Evolutionary conservation across 768 basidiomycete genomes (phyloP), one percentile per base, ranked within the genome.

Genomic region (Baorangia bicolor): DNA sequence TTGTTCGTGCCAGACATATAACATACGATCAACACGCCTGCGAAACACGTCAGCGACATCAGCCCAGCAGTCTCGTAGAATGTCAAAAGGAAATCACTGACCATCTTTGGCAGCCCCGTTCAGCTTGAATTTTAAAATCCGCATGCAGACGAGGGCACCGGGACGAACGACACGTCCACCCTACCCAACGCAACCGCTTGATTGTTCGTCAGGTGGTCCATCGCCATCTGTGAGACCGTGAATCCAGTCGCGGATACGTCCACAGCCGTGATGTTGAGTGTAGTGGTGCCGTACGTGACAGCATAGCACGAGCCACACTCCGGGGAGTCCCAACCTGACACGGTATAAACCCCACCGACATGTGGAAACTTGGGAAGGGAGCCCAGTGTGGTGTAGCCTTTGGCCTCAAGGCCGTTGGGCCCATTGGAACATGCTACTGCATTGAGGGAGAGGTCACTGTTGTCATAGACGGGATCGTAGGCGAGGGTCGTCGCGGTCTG

Each of bases 191-290:
- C 11, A 0, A 0, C 23, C 6, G 70, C 68, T 25, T 55, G 49
- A 13, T 12, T 3, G 1, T 13, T n/a, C 30, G 70, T 71, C 61
- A 71, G 23, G 0, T 10, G 23, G 48, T 71, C 38, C 71, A 71
- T 73, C 48, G 69, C 70, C 52, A 0, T 20, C 49, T 59, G 9
- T 9, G 69, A 71, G 13, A 60, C 27, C 7, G 77, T 78, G 63
- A 80, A 81, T 3, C 78, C 78, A 2, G 40, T 31, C 34, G 28
- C 51, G 13, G 84, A 74, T 53, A 69, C 68, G 58, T 89, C 87
- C 38, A 88, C 75, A 3, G 80, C 87, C 10, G 81, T 58, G 14
- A 87, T 67, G 47, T 78, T 76, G 65, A 87, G 72, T 47, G 68
- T 80, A 40, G 53, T 76, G 21, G 1, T 39, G 0, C 45, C 53